Conservation (phyloP, 1,284 basidiomycete species). For the Puccinia novopanici region DNA sequence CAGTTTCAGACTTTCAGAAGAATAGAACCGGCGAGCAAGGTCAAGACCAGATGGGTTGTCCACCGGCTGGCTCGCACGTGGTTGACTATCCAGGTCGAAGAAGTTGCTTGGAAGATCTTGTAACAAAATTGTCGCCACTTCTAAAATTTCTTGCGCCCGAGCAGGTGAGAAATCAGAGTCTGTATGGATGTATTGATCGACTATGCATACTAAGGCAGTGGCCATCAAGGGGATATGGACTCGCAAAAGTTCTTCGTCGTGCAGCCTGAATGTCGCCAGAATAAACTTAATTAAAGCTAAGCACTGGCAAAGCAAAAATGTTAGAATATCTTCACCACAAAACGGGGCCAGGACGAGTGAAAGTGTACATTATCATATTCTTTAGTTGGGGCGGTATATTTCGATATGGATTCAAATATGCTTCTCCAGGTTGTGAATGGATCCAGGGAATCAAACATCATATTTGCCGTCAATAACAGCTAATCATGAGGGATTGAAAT, state of each 20-base stretch:
- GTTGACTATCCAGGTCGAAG: constrained; percentile 6
- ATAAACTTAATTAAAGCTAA: constrained; percentile 66
- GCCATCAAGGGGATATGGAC: constrained; percentile 79
- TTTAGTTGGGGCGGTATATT: constrained; percentile 55
- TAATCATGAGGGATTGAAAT: constrained; percentile 58
- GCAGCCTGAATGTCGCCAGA: constrained; percentile 69
- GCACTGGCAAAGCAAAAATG: constrained; percentile 62
- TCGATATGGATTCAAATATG: constrained; percentile 64
- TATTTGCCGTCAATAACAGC: constrained; percentile 79
- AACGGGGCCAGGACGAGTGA: constrained; percentile 52
- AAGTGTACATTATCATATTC: constrained; percentile 61
- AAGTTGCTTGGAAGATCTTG: constrained; percentile 30
- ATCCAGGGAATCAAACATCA: constrained; percentile 89
- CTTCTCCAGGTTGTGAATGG: constrained; percentile 83
- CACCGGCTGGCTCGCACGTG: neutral
- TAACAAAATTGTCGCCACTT: constrained; percentile 32
- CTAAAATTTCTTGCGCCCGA: constrained; percentile 13
- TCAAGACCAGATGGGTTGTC: constrained; percentile 9
- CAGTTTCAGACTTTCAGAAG: constrained; percentile 31
- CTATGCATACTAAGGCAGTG: constrained; percentile 67
- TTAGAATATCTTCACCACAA: constrained; percentile 53
- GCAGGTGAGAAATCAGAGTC: constrained; percentile 54
- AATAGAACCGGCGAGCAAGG: constrained; percentile 41
- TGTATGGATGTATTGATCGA: constrained; percentile 63
- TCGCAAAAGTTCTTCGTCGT: constrained; percentile 77